These are phyloP conservation scores for Phialemoniopsis sp. DNA, from an alignment of 2,329 filamentous ascomycete species.

Conservation along the genomic window DNA sequence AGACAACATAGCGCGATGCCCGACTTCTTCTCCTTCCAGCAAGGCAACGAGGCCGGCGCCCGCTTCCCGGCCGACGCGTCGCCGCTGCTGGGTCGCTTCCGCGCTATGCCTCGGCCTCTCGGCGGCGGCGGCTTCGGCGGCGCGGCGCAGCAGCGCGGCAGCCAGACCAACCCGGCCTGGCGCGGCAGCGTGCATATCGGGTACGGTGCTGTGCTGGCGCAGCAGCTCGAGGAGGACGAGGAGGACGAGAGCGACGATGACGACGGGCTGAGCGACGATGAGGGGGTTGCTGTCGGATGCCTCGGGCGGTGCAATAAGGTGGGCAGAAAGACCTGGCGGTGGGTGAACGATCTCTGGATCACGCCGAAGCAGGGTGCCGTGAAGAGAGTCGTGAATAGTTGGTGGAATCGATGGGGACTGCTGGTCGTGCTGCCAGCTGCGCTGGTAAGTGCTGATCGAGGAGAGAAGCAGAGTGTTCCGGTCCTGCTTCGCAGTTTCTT, in stretches of 20 bases:
- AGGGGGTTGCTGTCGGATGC: slow-evolving; percentile 26
- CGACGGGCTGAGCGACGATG: slow-evolving; percentile 21
- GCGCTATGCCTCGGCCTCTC: slow-evolving; percentile 47
- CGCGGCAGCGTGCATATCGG: slow-evolving; percentile 52
- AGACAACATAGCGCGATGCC: slow-evolving; percentile 39
- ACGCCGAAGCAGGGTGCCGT: slow-evolving; percentile 56
- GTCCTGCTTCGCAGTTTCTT: too few relatives aligned
- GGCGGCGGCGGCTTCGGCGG: slow-evolving; percentile 5
- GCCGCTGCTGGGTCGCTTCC: slow-evolving; percentile 61
- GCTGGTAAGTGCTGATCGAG: slow-evolving; percentile 42
- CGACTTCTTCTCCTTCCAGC: slow-evolving; percentile 64
- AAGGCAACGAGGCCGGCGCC: slow-evolving; percentile 55
- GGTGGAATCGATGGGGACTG: slow-evolving; percentile 60
- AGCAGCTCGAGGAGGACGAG: slow-evolving; percentile 28
- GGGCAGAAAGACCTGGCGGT: slow-evolving; percentile 21
- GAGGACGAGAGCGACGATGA: slow-evolving; percentile 22
- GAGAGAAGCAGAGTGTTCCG: too few relatives aligned
- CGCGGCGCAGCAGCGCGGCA: slow-evolving; percentile 16
- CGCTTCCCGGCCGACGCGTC: slow-evolving; percentile 47
- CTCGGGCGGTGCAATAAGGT: slow-evolving; percentile 8
- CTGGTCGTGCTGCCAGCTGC: slow-evolving; percentile 57
- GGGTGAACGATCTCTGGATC: slow-evolving; percentile 52
- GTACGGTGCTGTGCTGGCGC: slow-evolving; percentile 49
- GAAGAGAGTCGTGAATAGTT: slow-evolving; percentile 52
- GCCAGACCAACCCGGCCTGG: slow-evolving; percentile 30